Evolutionary conservation across 306 rosid species (phyloP), one percentile per base, ranked within the genome.

Genomic region (Pyrus communis): DNA sequence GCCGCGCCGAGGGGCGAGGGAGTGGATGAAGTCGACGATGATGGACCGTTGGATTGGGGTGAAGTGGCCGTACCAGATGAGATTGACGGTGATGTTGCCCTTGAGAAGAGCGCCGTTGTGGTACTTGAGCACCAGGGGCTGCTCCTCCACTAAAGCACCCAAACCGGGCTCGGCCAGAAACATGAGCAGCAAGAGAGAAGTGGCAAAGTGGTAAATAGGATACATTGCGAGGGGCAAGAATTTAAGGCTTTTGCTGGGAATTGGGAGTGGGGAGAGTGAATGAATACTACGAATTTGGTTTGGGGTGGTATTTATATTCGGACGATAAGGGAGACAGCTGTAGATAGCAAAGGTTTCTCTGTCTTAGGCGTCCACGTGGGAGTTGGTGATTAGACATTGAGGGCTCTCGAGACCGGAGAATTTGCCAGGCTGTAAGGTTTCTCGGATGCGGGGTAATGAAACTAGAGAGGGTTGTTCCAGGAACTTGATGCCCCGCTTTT

Each of bases 71-170:
- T 95, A 95, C 98, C 98, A 95, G 11, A 95, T 68, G 5, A 95
- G 85, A 79, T 95, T 92, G 15, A 92, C 93, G 81, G 93, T 73
- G 86, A 95, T 80, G 43, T 81, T 82, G 0, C 98, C 98, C 58
- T 95, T 95, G 0, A 95, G 80, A 60, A 95, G 97, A 64, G 86
- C 79, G 1, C 97, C 97, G 87, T 95, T 90, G 77, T 95, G 98
- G 79, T 95, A 95, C 42, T 85, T 84, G 23, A 94, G 89, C 0
- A 90, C 84, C 25, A 92, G 73, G 2, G 97, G 98, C 70, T 90
- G 96, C 30, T 95, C 78, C 45, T 92, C 63, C 0, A 95, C 97
- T 1, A 86, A 82, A 46, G 77, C 70, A 19, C 35, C 81, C 85
- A 8, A 63, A 46, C 3, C 7, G 4, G 83, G 74, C 11, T 38